phyloP scores from a whole-genome alignment of 2,329 filamentous ascomycete species.

The Talaromyces rugulosus region DNA sequence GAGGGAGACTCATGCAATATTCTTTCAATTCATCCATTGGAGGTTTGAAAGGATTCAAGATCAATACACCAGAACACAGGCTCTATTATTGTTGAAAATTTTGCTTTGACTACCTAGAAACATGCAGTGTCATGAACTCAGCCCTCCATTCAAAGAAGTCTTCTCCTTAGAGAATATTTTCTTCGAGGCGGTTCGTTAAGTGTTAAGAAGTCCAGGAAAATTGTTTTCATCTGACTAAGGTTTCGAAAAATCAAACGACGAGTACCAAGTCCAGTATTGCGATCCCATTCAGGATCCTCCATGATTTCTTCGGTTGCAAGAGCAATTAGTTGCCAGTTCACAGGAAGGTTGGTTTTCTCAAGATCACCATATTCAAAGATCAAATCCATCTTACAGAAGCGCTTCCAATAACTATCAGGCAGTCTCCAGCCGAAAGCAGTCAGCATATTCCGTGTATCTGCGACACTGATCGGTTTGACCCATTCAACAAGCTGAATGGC shows the following conservation, averaged over 20 bases:
- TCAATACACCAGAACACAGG: not conserved
- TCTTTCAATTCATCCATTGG: not conserved
- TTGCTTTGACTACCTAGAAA: not conserved
- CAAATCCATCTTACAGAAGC: slow-evolving; percentile 10
- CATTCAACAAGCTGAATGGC: slow-evolving; percentile 8
- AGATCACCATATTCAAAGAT: slow-evolving; percentile 15
- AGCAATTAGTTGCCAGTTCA: slow-evolving; percentile 13
- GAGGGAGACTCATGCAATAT: not conserved
- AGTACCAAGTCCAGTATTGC: slow-evolving; percentile 9
- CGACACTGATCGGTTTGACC: slow-evolving; percentile 1
- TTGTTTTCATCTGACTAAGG: slow-evolving; percentile 1
- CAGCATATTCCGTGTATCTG: slow-evolving; percentile 12
- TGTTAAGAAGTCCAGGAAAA: slow-evolving; percentile 6
- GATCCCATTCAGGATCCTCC: slow-evolving; percentile 4
- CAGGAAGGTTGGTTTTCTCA: not conserved
- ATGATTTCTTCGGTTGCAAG: slow-evolving; percentile 11
- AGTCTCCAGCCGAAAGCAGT: slow-evolving; percentile 12
- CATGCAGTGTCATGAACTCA: not conserved
- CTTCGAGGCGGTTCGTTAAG: slow-evolving; percentile 3
- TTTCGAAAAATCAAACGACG: slow-evolving; percentile 8
- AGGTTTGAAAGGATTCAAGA: not conserved
- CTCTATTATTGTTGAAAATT: not conserved
- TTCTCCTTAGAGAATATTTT: slow-evolving; percentile 1
- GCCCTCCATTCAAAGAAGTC: not conserved
- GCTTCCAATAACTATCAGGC: slow-evolving; percentile 13